phyloP scores from a whole-genome alignment of 225 moss, liverwort and hornwort species.

The Anthoceros angustus region DNA sequence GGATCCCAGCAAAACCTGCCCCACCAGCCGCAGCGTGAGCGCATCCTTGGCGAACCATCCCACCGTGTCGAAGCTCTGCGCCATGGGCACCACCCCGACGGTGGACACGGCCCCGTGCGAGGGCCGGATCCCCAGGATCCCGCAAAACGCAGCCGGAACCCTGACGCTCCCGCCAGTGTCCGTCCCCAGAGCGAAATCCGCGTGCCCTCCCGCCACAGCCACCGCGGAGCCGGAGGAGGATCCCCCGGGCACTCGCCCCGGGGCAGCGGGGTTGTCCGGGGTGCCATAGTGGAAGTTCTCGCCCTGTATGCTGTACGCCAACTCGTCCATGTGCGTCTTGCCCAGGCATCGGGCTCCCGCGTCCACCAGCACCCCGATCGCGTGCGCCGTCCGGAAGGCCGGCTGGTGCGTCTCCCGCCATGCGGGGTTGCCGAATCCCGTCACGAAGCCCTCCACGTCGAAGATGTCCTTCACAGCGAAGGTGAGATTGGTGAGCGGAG shows the following conservation, averaged over 20 bases:
- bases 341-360: conserved; percentile 86
- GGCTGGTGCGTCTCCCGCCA: conserved; percentile 62
- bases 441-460: conserved; percentile 62
- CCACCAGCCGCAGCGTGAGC: conserved; percentile 68
- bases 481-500: conserved; percentile 46
- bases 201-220: conserved; percentile 75
- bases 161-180: conserved; percentile 87
- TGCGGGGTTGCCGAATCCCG: conserved; percentile 87
- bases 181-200: conserved; percentile 72
- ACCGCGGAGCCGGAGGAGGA: conserved; percentile 96
- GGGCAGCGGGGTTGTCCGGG: conserved; percentile 82
- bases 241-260: conserved; percentile 68
- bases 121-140: conserved; percentile 87
- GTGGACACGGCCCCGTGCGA: conserved; percentile 71
- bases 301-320: conserved; percentile 84
- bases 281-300: conserved; percentile 86
- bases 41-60: conserved; percentile 97
- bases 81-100: conserved; percentile 61
- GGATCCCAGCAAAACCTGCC: conserved; percentile 75
- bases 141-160: conserved; percentile 81
- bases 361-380: conserved; percentile 45
- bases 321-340: conserved; percentile 88
- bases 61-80: conserved; percentile 95
- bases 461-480: conserved; percentile 96
- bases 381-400: conserved; percentile 53